Conservation (phyloP, 768 basidiomycete genomes). For the Collybia nuda region DNA sequence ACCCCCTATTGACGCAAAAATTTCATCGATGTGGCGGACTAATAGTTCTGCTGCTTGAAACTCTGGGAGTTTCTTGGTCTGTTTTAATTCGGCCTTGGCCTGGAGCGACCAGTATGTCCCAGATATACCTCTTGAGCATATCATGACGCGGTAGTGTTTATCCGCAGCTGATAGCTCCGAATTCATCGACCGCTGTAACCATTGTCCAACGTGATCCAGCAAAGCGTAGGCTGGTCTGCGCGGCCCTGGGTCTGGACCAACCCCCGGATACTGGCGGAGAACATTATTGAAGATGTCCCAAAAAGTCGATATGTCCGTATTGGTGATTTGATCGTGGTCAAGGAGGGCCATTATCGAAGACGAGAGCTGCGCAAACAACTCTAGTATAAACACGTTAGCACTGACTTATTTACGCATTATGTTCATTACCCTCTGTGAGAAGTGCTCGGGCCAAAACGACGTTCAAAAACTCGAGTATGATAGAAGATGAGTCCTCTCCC, state of each 20-base stretch:
- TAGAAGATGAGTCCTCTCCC: neutral
- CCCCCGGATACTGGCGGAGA: neutral
- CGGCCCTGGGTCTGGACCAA: too few species aligned
- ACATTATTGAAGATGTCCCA: neutral
- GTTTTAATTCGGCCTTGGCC: neutral
- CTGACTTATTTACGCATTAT: too few species aligned
- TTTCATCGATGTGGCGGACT: too few species aligned
- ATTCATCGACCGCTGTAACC: neutral
- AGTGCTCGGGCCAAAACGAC: neutral
- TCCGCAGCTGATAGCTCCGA: neutral
- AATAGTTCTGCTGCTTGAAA: too few species aligned
- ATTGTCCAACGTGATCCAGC: neutral
- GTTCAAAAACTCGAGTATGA: neutral
- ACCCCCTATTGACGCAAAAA: too few species aligned
- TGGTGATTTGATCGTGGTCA: neutral
- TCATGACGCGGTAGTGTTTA: neutral
- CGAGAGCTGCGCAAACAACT: neutral
- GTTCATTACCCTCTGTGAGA: neutral
- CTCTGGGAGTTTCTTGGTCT: too few species aligned
- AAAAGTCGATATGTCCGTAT: neutral
- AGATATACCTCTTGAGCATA: neutral
- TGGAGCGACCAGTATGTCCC: neutral
- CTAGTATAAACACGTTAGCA: neutral
- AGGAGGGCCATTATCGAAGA: neutral
- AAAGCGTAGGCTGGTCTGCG: neutral